Base-by-base conservation (phyloP, 2,329 filamentous ascomycete genomes). In the Gyromitra esculenta region DNA sequence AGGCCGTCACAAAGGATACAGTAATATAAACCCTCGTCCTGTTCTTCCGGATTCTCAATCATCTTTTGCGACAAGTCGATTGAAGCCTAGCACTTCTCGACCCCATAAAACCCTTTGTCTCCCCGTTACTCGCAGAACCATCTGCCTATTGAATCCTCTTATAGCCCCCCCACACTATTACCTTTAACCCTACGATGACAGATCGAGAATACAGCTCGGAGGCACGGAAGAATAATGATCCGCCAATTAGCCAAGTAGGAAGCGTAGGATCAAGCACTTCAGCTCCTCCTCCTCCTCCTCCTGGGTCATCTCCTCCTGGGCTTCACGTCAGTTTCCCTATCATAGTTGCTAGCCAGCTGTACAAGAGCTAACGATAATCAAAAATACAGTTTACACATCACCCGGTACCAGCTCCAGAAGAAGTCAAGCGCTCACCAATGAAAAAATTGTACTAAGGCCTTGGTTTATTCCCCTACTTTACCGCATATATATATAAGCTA, bases 201-300 rank as follows among this genome's bases (percentile, higher is more conserved):
- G 59, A 70, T 18, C 64, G 54, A 66, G 45, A 76, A 48, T 68
- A 67, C 65, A 68, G 66, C 57, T 63, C 75, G 13, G 72, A 77
- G 21, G 45, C 62, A 9, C 72, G 75, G 72, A 77, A 77, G 39
- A 72, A 76, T 56, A 67, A 75, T 76, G 56, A 76, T 64, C 75
- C 67, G 41, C 65, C 72, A 35, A 72, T 63, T 31, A 75, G 73
- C 43, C 75, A 77, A 67, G 75, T 39, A 39, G 66, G 75, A n/a
- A 72, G 72, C 13, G 45, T 72, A 37, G 50, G 65, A 52, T 67
- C 65, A 1, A 64, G n/a, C 21, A 13, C 59, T 13, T 71, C 60
- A 41, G 75, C 52, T n/a, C 67, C 73, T 3, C 18, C 18, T 21
- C 18, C 18, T 21, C 18, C 18, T 21, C 73, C 73, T 21, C 75